Evolutionary conservation across 2,329 filamentous ascomycete genomes (phyloP), one percentile per base, ranked within the genome.

Genomic region (Aspergillus ibericus): DNA sequence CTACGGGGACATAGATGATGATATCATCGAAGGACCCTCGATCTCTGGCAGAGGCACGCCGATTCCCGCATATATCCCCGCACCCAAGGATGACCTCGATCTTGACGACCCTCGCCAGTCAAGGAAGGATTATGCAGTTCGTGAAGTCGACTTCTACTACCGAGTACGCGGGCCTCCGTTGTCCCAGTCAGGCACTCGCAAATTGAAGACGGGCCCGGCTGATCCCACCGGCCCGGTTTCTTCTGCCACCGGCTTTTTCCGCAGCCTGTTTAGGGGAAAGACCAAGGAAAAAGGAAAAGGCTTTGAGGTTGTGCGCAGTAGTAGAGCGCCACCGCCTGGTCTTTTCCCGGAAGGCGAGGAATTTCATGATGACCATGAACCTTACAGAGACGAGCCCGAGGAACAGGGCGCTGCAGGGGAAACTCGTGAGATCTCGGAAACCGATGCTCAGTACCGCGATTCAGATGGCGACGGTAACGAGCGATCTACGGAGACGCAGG

Each of bases 131-230:
- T 98, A 98, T 71, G 89, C 93, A 1, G 95, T 93, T 0, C 88
- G 95, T 56, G 95, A 99, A 75, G 92, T 96, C 0, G 95, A 99
- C 73, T 96, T 96, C 69, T 98, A 98, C 76, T 98, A 99, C 69
- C 90, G 92, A 9, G 90, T 96, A 16, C 87, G 95, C 34, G 95
- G 95, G 0, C 91, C 92, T 18, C 92, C 93, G 1, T 79, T 98
- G 12, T 93, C 92, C 1, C 90, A 92, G 60, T 87, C 87, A 3
- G 89, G 90, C 0, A 92, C 90, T 18, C 85, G 95, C 51, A 93
- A 91, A 71, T 81, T 97, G 52, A 93, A 95, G 68, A 99, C 95
- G 4, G 95, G 95, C 0, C 95, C 95, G 2, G 92, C 93, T 8
- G 93, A 99, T 78, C 95, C 95, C 0, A 96, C 93, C 36, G 91